phyloP scores from a whole-genome alignment of 495 filamentous ascomycete genomes.

The Hypoxylon cercidicola region DNA sequence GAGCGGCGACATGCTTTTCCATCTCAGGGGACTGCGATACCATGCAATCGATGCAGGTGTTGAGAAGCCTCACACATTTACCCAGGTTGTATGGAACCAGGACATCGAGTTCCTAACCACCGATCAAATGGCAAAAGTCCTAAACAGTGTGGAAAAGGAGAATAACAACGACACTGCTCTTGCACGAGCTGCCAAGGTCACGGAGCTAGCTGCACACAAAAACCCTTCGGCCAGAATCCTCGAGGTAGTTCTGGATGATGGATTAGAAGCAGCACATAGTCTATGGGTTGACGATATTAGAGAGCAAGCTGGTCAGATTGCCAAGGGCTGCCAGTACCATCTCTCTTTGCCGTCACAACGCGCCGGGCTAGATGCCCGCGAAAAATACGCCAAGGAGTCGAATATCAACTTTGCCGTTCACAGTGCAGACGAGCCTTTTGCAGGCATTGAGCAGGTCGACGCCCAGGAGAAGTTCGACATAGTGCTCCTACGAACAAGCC shows the following conservation, averaged over 20 bases:
- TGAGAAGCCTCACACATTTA: constrained; percentile 1
- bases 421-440: neutral
- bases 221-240: constrained; percentile 54
- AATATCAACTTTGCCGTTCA: neutral
- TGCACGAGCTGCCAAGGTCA: constrained; percentile 25
- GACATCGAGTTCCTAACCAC: constrained; percentile 6
- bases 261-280: neutral
- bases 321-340: constrained; percentile 1
- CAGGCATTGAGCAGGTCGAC: neutral
- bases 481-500: neutral
- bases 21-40: constrained; percentile 5
- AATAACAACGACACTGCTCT: neutral
- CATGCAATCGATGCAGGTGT: constrained; percentile 5
- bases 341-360: neutral
- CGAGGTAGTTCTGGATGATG: constrained; percentile 38
- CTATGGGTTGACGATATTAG: neutral
- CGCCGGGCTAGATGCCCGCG: constrained; percentile 1
- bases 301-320: neutral
- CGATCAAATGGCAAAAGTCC: neutral
- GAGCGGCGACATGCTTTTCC: constrained; percentile 5
- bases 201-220: constrained; percentile 50
- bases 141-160: neutral
- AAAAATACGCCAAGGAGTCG: constrained; percentile 5
- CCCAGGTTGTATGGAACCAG: constrained; percentile 3
- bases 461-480: neutral